These are phyloP conservation scores for Trichoderma sp. DNA, from an alignment of 2,329 filamentous ascomycete species.

Conservation along the genomic window DNA sequence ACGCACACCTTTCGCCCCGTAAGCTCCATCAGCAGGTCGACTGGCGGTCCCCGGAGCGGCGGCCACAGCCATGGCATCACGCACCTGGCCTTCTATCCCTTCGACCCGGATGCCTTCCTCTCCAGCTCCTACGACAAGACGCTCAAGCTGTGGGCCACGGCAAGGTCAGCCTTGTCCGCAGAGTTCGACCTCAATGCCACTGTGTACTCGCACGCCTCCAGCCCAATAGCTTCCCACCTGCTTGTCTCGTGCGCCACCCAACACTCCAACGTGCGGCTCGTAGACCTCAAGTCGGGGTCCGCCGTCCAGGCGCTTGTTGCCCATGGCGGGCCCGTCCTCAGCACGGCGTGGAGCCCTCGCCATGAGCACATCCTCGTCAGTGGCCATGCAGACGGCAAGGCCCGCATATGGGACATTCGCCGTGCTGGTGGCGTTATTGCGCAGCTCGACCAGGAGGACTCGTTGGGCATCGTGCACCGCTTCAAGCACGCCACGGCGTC, in stretches of 20 bases:
- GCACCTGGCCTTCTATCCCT: conserved; percentile 76
- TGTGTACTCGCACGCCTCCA: conserved; percentile 78
- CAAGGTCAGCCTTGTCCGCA: conserved; percentile 62
- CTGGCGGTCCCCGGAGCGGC: conserved; percentile 35
- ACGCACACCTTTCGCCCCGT: conserved; percentile 59
- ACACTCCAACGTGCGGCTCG: conserved; percentile 78
- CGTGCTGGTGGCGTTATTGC: conserved; percentile 76
- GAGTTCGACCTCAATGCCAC: conserved; percentile 70
- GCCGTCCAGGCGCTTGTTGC: conserved; percentile 70
- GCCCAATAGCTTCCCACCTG: conserved; percentile 71
- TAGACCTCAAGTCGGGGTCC: conserved; percentile 83
- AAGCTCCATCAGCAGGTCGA: conserved; percentile 53
- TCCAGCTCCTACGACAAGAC: conserved; percentile 79
- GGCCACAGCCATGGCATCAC: conserved; percentile 73
- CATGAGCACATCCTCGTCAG: conserved; percentile 80
- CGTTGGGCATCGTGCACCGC: conserved; percentile 63
- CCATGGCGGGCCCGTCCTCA: conserved; percentile 68
- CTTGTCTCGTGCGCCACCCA: conserved; percentile 89
- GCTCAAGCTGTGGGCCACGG: conserved; percentile 74
- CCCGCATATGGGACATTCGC: conserved; percentile 86
- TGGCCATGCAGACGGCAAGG: conserved; percentile 80
- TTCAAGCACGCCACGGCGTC: conserved; percentile 42
- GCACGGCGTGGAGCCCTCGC: conserved; percentile 79
- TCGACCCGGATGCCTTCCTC: conserved; percentile 75
- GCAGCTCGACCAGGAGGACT: conserved; percentile 82